Evolutionary conservation across 2,329 filamentous ascomycete genomes (phyloP), one percentile per base, ranked within the genome.

Genomic region (Alternaria sp.): DNA sequence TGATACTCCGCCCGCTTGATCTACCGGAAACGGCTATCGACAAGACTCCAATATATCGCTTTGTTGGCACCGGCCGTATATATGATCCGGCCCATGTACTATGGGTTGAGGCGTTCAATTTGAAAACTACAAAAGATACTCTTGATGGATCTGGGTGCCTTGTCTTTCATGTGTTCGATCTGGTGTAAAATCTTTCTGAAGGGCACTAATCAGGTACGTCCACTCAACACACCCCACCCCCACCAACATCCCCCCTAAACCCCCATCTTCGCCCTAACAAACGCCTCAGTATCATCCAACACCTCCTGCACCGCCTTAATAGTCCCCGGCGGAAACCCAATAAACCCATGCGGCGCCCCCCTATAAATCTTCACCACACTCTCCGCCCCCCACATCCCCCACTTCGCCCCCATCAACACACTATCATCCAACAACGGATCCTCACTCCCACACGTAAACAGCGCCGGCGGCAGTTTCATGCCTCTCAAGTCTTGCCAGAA

Each of bases 261-360:
- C 32, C 51, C 65, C n/a, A 74, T 74, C 59, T 70, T 74, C 51
- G 70, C 73, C 61, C 72, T 76, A 51, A 83, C 74, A 72, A 82
- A 83, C 10, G 64, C 69, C 25, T 73, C 77, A 12, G 79, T 82
- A 64, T 82, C 81, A 57, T 79, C 74, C 63, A 83, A 57, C 13
- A 71, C 79, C 55, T 80, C 74, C 62, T 81, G 74, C 6, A 80
- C 79, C 23, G 72, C 76, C 68, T 77, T 74, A 8, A 76, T 74
- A 25, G 71, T 71, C 0, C 77, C 79, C 1, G 77, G 70, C 10
- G 79, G 75, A 74, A 83, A 83, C 64, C 74, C 75, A 54, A 82
- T 82, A 65, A 86, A 88, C 21, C 82, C 85, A 79, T 88, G 87
- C 17, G 84, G 80, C 9, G 83, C 85, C 0, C 86, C 86, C n/a